Percentiles rank a stretch among this genome's conserved stretches.
These are phyloP conservation scores for Meripilus lineatus DNA, from an alignment of 1,284 basidiomycete species.

Conservation along the genomic window DNA sequence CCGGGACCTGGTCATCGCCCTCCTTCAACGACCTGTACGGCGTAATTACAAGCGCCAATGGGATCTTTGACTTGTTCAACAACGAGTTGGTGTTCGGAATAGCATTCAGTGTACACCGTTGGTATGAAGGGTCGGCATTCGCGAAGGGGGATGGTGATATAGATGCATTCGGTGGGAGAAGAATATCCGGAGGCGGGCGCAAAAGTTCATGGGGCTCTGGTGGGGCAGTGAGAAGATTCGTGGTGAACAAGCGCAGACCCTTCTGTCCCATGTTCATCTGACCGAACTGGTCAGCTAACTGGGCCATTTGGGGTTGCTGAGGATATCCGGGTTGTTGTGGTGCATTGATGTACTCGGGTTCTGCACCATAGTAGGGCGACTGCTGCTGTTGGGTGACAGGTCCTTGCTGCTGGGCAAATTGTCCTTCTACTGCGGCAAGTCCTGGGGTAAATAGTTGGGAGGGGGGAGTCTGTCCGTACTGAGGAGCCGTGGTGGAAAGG, in stretches of 20 bases:
- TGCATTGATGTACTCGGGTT: constrained; percentile 58
- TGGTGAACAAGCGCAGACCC: constrained; percentile 71
- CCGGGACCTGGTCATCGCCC: constrained; percentile 77
- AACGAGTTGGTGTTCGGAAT: constrained; percentile 93
- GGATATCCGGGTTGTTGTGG: constrained; percentile 49
- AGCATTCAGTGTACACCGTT: constrained; percentile 89
- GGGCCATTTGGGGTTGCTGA: constrained; percentile 49
- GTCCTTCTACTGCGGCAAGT: constrained; percentile 41
- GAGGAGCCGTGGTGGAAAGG: constrained; percentile 38
- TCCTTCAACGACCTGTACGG: constrained; percentile 85
- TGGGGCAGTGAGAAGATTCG: constrained; percentile 86
- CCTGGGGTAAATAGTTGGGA: constrained; percentile 86
- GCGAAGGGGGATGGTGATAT: constrained; percentile 78
- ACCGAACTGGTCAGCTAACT: constrained; percentile 80
- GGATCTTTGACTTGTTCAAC: constrained; percentile 90
- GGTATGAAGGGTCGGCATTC: constrained; percentile 90
- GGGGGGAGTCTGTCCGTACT: constrained; percentile 34
- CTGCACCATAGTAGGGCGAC: constrained; percentile 42
- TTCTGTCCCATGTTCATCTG: constrained; percentile 82
- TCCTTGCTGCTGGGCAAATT: constrained; percentile 54
- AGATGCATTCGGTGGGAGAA: constrained; percentile 79
- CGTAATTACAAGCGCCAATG: constrained; percentile 86
- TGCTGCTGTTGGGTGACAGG: constrained; percentile 40
- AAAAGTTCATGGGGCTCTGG: constrained; percentile 85
- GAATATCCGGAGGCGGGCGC: constrained; percentile 82